Evolutionary conservation across 2,329 filamentous ascomycete species (phyloP), one percentile per base, ranked within the genome.

Genomic region (Neopestalotiopsis rosae): DNA sequence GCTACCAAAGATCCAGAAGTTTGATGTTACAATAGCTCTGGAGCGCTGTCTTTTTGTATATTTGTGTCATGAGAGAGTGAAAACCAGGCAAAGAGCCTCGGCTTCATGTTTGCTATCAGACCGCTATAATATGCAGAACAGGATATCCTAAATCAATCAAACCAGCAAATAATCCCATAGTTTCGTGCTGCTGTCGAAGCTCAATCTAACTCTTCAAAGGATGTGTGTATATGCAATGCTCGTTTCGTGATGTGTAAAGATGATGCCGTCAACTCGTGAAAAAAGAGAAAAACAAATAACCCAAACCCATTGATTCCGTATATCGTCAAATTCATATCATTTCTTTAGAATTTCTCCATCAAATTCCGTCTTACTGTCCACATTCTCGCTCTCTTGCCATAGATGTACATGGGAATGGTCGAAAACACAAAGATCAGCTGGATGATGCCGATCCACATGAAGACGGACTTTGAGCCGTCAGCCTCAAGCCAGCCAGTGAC

Each of bases 361-460:
- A 97, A 83, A 73, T 93, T 94, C 86, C 87, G 93, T 71, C 93
- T 85, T 12, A 95, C 93, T 0, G 95, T 98, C 95, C 95, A 98
- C 94, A 98, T 97, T 20, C 95, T 86, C 17, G 92, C 90, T 68
- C 94, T 84, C 85, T 98, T 98, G 20, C 95, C 95, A 76, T 90
- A 98, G 24, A 98, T 93, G 78, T 96, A 98, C 92, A 98, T 94
- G 0, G 95, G 95, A 67, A 98, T 91, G 1, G 94, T 92, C 67
- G 87, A 89, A 3, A 94, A 76, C 78, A 97, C 85, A 67, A 91
- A 88, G 13, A 89, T 88, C 42, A 98, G 80, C 80, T 98, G 95
- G 34, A 98, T 96, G 32, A 94, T 87, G 3, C 95, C 95, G 66
- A 98, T 87, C 76, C 91, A 93, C 59, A 97, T 82, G 77, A 93